phyloP scores from a whole-genome alignment of 768 basidiomycete genomes.

The Tremella mesenterica region DNA sequence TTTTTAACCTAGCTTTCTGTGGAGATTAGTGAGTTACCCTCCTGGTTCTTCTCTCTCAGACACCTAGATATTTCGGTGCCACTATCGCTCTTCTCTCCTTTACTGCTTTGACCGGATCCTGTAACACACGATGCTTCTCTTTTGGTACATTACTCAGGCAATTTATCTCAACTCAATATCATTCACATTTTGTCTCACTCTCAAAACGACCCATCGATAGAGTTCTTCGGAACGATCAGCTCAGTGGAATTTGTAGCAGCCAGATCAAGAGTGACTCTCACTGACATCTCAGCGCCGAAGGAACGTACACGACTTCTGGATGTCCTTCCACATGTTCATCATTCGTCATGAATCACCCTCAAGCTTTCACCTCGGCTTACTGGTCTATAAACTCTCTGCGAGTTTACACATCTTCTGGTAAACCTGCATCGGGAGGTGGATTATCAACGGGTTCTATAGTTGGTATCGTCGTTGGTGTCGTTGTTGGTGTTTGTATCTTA shows the following conservation, averaged over 20 bases:
- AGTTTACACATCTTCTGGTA: conserved; percentile 48
- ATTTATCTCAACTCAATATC: too few relatives aligned
- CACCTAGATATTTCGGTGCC: too few relatives aligned
- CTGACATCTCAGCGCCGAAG: conserved; percentile 20
- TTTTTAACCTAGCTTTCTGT: conserved; percentile 45
- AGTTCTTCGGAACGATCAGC: too few relatives aligned
- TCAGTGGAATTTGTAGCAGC: too few relatives aligned
- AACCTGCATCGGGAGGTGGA: conserved; percentile 10
- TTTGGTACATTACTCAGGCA: too few relatives aligned
- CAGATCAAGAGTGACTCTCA: conserved; percentile 5
- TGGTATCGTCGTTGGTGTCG: conserved; percentile 30
- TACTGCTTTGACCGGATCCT: too few relatives aligned
- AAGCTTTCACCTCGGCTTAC: conserved; percentile 56
- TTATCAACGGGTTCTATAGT: conserved; percentile 28
- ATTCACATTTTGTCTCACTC: too few relatives aligned
- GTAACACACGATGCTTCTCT: too few relatives aligned
- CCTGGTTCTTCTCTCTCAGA: too few relatives aligned
- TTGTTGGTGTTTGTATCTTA: conserved; percentile 11
- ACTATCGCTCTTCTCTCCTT: too few relatives aligned
- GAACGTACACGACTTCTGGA: conserved; percentile 25
- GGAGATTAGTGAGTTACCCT: conserved; percentile 32
- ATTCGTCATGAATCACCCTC: conserved; percentile 57
- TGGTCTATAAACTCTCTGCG: conserved; percentile 61
- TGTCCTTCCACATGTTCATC: conserved; percentile 45
- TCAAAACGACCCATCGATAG: too few relatives aligned